These are phyloP conservation scores for Podospora conica DNA, from an alignment of 495 filamentous ascomycete species.

Conservation along the genomic window DNA sequence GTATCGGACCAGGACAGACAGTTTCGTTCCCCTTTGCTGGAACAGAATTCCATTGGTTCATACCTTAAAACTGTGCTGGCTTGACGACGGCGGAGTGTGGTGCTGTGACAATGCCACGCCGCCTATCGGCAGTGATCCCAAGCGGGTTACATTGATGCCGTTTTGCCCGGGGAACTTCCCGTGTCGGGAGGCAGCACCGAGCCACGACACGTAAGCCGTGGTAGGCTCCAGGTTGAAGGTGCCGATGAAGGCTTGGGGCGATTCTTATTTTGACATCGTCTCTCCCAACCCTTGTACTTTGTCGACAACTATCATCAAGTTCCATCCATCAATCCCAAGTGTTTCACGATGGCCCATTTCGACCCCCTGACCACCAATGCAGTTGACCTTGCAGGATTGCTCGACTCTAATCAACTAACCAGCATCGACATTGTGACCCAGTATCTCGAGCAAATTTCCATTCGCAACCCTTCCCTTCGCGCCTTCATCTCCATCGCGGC, in stretches of 20 bases:
- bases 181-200: not conserved
- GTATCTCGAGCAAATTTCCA: slow-evolving; percentile 47
- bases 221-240: not conserved
- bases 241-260: not conserved
- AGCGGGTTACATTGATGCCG: not conserved
- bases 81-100: not conserved
- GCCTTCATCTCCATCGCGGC: slow-evolving; percentile 55
- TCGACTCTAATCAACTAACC: slow-evolving; percentile 29
- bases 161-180: not conserved
- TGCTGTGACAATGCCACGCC: not conserved
- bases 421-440: slow-evolving; percentile 39
- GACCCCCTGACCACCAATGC: slow-evolving; percentile 36
- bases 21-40: not conserved
- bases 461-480: slow-evolving; percentile 40
- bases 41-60: not conserved
- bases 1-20: not conserved
- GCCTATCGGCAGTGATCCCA: not conserved
- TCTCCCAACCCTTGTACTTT: not conserved
- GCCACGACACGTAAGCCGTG: not conserved
- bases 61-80: not conserved
- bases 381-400: slow-evolving; percentile 29
- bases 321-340: not conserved
- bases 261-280: not conserved
- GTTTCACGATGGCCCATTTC: slow-evolving; percentile 7
- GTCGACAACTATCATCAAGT: too few relatives aligned